Conservation (phyloP, 208 protist genomes). For the Herpetomonas tarakana region DNA sequence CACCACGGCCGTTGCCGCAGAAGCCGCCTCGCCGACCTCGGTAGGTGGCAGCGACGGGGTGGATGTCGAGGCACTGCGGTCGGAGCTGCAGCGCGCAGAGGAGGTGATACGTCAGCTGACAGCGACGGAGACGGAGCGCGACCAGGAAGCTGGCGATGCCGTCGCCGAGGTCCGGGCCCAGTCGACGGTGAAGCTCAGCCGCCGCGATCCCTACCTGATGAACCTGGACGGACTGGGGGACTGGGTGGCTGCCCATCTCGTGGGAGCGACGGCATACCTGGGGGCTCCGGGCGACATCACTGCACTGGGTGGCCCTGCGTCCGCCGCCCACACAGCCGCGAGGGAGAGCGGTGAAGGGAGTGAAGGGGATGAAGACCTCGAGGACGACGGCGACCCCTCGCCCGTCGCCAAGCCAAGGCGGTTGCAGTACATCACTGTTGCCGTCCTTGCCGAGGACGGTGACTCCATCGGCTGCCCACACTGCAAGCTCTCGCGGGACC, state of each 20-base stretch:
- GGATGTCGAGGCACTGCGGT: conserved; percentile 32
- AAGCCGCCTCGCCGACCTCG: neutral
- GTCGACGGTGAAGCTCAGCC: conserved; percentile 23
- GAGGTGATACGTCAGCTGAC: conserved; percentile 60
- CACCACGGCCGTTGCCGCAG: neutral
- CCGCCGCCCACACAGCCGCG: neutral
- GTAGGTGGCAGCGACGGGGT: neutral
- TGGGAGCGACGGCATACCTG: conserved; percentile 24
- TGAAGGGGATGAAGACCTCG: too few relatives aligned
- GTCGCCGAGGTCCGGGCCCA: conserved; percentile 3
- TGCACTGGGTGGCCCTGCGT: too few relatives aligned
- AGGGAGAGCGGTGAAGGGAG: neutral
- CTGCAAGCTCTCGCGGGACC: neutral
- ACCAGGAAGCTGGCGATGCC: conserved; percentile 16
- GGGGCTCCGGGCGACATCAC: conserved; percentile 18
- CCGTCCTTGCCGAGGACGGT: neutral
- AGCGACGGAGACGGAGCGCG: conserved; percentile 22
- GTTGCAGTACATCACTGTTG: conserved; percentile 2
- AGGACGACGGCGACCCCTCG: too few relatives aligned
- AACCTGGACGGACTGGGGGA: conserved; percentile 71
- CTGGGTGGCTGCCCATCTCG: conserved; percentile 66
- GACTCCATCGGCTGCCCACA: conserved; percentile 5
- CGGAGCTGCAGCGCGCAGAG: conserved; percentile 52
- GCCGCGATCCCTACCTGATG: conserved; percentile 56
- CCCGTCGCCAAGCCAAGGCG: too few relatives aligned